Evolutionary conservation across 352 stramenopile species (phyloP), one percentile per base, ranked within the genome.

Genomic region (Phytophthora citrophthora): DNA sequence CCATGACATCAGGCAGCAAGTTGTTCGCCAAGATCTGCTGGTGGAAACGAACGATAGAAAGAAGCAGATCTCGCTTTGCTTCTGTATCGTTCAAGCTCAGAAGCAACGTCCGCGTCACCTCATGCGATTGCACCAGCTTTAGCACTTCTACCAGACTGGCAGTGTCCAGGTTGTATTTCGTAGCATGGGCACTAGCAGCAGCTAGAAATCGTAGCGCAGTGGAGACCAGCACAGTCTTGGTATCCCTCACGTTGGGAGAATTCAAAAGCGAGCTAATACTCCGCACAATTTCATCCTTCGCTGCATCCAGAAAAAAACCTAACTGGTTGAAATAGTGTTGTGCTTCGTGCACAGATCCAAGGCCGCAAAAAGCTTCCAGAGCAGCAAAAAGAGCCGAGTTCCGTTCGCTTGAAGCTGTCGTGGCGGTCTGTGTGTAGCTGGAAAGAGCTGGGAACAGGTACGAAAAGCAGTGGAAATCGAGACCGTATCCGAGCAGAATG

Each of bases 391-490:
- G 54, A 13, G 79, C 79, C 3, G 70, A 49, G 0, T 69, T 64
- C 8, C 60, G 60, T 13, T 46, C 11, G 23, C 18, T 43, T 11
- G 45, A 70, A 18, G 8, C 12, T 26, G 18, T 47, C 13, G 57
- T 67, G 27, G 9, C 44, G 48, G 16, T 52, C 23, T 69, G 54
- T 40, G 58, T 45, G 40, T 86, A 86, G 12, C 72, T 54, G 16
- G 74, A 88, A 8, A 92, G 53, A 29, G 86, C 49, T 0, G 83
- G 71, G 45, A 84, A 91, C 15, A 90, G 31, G 52, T 92, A 92
- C 24, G 72, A 72, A 24, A 92, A 86, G 18, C 83, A 88, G 59
- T 89, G 79, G 29, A 88, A 86, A 44, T 92, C 83, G 9, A 92
- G 61, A 7, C 73, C 73, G 55, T 90, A 92, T n/a, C 68, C 62